A percentile compares a stretch with the other conserved stretches of the same genome.
Evolutionary conservation across 768 basidiomycete genomes (phyloP).

Genomic region (Xerocomellus chrysenteron): DNA sequence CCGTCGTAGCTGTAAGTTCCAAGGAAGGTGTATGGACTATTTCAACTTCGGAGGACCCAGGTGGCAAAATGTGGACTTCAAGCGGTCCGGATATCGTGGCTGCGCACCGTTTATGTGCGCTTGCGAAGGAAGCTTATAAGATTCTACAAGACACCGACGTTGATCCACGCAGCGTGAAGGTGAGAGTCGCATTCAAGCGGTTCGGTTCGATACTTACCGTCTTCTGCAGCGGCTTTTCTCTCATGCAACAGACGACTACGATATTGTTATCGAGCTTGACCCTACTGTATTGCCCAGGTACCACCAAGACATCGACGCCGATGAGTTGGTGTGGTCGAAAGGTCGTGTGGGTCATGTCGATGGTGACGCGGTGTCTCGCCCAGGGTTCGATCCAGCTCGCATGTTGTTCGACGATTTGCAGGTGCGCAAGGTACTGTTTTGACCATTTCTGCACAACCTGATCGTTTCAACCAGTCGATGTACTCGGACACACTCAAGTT

Average conservation of each 20-base stretch:
- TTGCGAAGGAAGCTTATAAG: slow-evolving; percentile 75
- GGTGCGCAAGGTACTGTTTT: slow-evolving; percentile 42
- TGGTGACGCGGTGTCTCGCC: slow-evolving; percentile 36
- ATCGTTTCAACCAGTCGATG: slow-evolving; percentile 44
- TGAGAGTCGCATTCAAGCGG: slow-evolving; percentile 30
- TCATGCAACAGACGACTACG: slow-evolving; percentile 83
- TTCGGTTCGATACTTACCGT: neutral
- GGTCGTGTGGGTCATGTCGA: slow-evolving; percentile 32
- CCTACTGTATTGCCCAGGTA: slow-evolving; percentile 66
- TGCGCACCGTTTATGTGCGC: slow-evolving; percentile 65
- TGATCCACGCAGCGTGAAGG: slow-evolving; percentile 58
- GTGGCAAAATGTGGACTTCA: slow-evolving; percentile 76
- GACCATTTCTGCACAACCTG: neutral
- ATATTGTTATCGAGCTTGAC: slow-evolving; percentile 78
- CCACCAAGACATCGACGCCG: slow-evolving; percentile 62
- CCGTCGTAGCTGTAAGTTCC: slow-evolving; percentile 31
- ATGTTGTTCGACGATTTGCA: slow-evolving; percentile 69
- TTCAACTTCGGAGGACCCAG: slow-evolving; percentile 71
- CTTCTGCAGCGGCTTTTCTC: slow-evolving; percentile 70
- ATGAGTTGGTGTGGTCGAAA: slow-evolving; percentile 47
- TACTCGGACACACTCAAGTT: slow-evolving; percentile 78
- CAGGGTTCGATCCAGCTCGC: slow-evolving; percentile 80
- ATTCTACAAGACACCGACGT: slow-evolving; percentile 53
- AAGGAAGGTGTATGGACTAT: slow-evolving; percentile 68
- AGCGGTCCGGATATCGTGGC: slow-evolving; percentile 65